Base-by-base conservation (phyloP, 345 rosid genomes). In the Salix exigua region DNA sequence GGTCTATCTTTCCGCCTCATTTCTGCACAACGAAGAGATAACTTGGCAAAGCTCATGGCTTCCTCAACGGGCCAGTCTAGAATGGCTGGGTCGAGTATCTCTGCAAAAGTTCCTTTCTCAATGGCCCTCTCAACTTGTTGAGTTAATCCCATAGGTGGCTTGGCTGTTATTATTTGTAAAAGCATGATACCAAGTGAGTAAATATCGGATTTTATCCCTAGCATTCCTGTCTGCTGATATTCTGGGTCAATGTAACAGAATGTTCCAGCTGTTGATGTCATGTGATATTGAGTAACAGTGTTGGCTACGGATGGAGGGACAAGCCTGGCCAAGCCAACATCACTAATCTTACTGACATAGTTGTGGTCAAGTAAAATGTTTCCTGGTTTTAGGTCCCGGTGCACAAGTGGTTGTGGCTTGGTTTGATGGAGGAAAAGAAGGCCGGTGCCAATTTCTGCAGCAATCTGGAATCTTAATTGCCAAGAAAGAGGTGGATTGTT, bases 161-260 rank as follows among this genome's bases (percentile, higher is more conserved):
- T 93, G 46, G 94, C 93, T 2, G 98, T 93, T 79, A 96, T 86
- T 30, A 91, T 85, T 75, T 93, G 99, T 38, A 96, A 89, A 65
- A 96, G 89, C 86, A 96, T 55, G 71, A 93, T 77, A 8, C 98
- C 99, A 0, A 91, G 85, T 0, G 98, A 91, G 85, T 96, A 96
- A 21, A 93, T 75, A 78, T 96, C 98, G 13, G 99, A 93, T 79
- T 88, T 93, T 46, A 82, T 84, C 6, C 98, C 96, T 8, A 96
- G 88, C 96, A 91, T 90, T 75, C 98, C 94, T 1, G 98, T 91
- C 77, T 93, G 96, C 71, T 91, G 99, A 68, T 96, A 96, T 31
- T 96, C 97, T 1, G 99, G 99, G 77, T 96, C 98, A 48, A 96
- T 93, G 80, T 96, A 96, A 74, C 91, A 96, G 82, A 96, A 88